Base-by-base conservation (phyloP, 1,139 yeast genomes). In the Scheffersomyces quercinus region DNA sequence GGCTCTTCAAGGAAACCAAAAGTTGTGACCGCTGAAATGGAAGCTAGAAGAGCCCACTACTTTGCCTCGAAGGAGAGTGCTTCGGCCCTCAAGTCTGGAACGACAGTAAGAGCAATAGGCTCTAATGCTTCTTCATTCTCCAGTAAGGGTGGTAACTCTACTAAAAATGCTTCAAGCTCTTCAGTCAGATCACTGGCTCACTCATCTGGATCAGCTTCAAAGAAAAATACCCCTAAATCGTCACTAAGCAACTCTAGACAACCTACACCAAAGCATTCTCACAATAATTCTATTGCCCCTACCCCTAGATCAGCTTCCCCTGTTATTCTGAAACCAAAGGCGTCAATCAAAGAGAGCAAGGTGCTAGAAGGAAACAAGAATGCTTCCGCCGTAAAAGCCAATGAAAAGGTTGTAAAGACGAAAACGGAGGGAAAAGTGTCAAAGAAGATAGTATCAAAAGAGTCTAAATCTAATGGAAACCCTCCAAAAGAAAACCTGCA, bases 71-170 rank as follows among this genome's bases (percentile, higher is more conserved):
- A 68, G 46, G 69, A 68, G 35, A 62, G 56, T 35, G 61, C 71
- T 7, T 51, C 54, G 37, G 68, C 66, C 8, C 54, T 70, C n/a
- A 72, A 70, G 52, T 56, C 73, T 4, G 77, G 75, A 1, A 58
- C 67, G n/a, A 72, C 76, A 1, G 62, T 70, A n/a, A 61, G 64
- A 43, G 78, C 79, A 1, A 65, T 73, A 4, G 78, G 78, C 1
- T 31, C 35, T 12, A 31, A 15, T 9, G 16, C 15, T 8, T 20
- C 35, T 11, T 5, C 35, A 3, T 13, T 20, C 7, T 20, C 26
- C 26, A 20, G 26, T 20, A 20, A 20, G 26, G 26, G 26, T 6
- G 26, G 26, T 6, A 20, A 3, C 8, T 5, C 35, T 13, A 31
- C 11, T 14, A 31, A 31, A 12, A 31, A 31, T 11, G 20, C 24